A percentile compares a stretch with the other conserved stretches of the same genome.
Evolutionary conservation across 345 rosid genomes (phyloP).

Genomic region (Pugionium cornutum): DNA sequence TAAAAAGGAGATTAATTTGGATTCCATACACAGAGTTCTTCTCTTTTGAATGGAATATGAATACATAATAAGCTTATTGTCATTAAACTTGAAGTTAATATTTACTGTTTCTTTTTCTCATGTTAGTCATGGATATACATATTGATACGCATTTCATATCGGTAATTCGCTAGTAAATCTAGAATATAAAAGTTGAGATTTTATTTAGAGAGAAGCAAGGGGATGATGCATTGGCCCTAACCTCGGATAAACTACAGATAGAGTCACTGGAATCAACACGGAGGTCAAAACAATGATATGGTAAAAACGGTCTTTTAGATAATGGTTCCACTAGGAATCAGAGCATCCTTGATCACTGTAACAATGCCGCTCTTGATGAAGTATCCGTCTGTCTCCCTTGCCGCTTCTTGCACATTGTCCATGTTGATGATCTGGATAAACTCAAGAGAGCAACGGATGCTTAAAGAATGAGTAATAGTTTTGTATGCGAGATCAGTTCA

Average conservation of each 20-base stretch:
- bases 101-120: not conserved
- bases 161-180: not conserved
- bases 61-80: too few species aligned
- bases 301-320: conserved; percentile 36
- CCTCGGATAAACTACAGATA: conserved; percentile 3
- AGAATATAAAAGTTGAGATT: not conserved
- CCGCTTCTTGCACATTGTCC: conserved; percentile 91
- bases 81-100: too few species aligned
- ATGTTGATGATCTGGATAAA: conserved; percentile 69
- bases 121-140: not conserved
- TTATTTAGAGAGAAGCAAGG: conserved; percentile 20
- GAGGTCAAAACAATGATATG: too few species aligned
- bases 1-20: too few species aligned
- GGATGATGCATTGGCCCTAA: conserved; percentile 3
- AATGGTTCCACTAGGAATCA: conserved; percentile 87
- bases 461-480: not conserved
- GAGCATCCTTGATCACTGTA: conserved; percentile 89
- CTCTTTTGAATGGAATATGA: too few species aligned
- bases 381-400: conserved; percentile 92
- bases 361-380: conserved; percentile 98
- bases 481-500: too few species aligned
- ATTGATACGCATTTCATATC: not conserved
- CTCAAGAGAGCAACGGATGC: not conserved
- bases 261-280: conserved; percentile 16
- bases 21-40: too few species aligned